A percentile compares a stretch with the other conserved stretches of the same genome.
These are phyloP conservation scores for Cystobasidium sp. DNA, from an alignment of 1,284 basidiomycete genomes.

Conservation along the genomic window DNA sequence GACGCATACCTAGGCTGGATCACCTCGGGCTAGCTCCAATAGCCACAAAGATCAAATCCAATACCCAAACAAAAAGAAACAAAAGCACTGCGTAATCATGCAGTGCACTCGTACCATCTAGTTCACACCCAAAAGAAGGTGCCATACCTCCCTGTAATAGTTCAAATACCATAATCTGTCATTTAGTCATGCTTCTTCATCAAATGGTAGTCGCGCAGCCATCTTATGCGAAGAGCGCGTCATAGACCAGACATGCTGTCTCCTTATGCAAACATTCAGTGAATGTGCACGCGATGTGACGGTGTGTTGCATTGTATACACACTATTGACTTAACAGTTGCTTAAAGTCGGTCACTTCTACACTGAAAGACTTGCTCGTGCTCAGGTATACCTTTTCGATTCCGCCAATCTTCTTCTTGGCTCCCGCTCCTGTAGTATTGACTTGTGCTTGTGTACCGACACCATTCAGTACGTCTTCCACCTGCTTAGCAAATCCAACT, in stretches of 20 bases:
- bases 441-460: conserved; percentile 38
- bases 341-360: conserved; percentile 34
- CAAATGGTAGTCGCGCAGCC: too few relatives aligned
- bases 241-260: too few relatives aligned
- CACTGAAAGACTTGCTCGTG: conserved; percentile 37
- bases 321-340: conserved; percentile 9
- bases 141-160: too few relatives aligned
- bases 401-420: conserved; percentile 25
- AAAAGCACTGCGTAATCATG: too few relatives aligned
- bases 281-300: neutral
- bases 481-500: conserved; percentile 14
- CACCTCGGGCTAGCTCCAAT: neutral
- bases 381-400: conserved; percentile 36
- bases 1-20: neutral
- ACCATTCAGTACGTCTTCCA: conserved; percentile 33
- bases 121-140: too few relatives aligned
- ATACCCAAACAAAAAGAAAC: too few relatives aligned
- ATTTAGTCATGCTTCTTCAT: neutral
- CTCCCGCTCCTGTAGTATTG: conserved; percentile 17
- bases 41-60: neutral
- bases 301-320: neutral
- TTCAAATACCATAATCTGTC: too few relatives aligned
- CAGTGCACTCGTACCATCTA: too few relatives aligned
- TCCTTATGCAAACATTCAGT: too few relatives aligned
- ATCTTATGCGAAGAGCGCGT: neutral